phyloP scores from a whole-genome alignment of 2,329 filamentous ascomycete species.

The Hymenoscyphus salicellus region DNA sequence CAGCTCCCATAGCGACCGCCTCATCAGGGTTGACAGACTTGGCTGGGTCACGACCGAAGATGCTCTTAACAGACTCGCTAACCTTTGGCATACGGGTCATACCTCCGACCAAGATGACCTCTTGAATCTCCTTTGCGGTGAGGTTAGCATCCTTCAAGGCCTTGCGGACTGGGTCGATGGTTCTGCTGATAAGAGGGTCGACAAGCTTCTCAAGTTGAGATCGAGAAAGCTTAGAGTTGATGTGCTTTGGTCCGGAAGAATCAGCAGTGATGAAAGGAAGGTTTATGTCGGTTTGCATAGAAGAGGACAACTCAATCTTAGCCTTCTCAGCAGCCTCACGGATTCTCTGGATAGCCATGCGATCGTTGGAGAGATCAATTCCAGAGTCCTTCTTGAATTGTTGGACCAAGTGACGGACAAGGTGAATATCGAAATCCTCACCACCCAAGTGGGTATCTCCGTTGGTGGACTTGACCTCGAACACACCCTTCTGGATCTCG shows the following conservation, averaged over 20 bases:
- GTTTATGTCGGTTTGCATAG: conserved; percentile 95
- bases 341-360: conserved; percentile 98
- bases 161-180: conserved; percentile 91
- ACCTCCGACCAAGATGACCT: conserved; percentile 96
- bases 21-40: conserved; percentile 99
- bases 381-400: conserved; percentile 96
- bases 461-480: conserved; percentile 99
- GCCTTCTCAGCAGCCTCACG: conserved; percentile 98
- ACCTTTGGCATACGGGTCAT: conserved; percentile 99
- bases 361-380: conserved; percentile 85
- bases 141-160: conserved; percentile 93
- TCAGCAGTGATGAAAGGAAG: conserved; percentile 98
- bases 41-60: conserved; percentile 93
- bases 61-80: conserved; percentile 88
- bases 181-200: conserved; percentile 81
- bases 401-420: conserved; percentile 89
- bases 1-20: conserved; percentile 95
- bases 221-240: conserved; percentile 91
- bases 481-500: conserved; percentile 95
- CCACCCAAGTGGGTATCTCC: conserved; percentile 98
- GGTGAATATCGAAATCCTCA: conserved; percentile 94
- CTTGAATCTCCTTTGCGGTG: conserved; percentile 89
- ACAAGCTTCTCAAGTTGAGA: conserved; percentile 91
- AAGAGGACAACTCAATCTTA: conserved; percentile 97
- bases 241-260: conserved; percentile 93